Base-by-base conservation (phyloP, 2,329 filamentous ascomycete species). In the Chrysosporium keratinophilum region DNA sequence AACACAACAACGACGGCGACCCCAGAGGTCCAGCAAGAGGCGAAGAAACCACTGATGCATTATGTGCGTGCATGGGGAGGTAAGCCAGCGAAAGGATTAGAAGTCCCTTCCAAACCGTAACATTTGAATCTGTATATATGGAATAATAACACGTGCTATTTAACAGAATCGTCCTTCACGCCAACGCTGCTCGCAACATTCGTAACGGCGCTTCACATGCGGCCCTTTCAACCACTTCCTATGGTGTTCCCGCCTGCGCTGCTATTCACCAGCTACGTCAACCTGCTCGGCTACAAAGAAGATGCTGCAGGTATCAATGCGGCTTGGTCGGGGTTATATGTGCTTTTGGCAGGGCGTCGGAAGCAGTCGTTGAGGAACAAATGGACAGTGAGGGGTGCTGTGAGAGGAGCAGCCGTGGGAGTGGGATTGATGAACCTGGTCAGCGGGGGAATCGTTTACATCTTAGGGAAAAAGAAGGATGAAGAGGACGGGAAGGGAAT, bases 161-260 rank as follows among this genome's bases (percentile, higher is more conserved):
- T n/a, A 28, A 23, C 62, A 85, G 82, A 82, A 68, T 81, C 78
- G 56, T 76, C 82, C 7, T 76, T 86, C 33, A 80, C 83, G 1
- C 78, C 83, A 20, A 82, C 79, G 10, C 67, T 83, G 11, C 77
- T 84, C 42, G 83, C 83, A 54, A 83, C 82, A 7, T 72, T 86
- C 42, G 78, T 85, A 60, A 78, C 81, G 40, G 80, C 82, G 10
- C 80, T 85, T 61, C 79, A 85, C 70, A 72, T 78, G 42, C 79
- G 80, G n/a, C 83, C 83, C 6, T 81, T 83, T 67, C 81, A 83
- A 64, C 64, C 74, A 5, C 71, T 86, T 0, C 83, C 83, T 3
- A 82, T 86, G 77, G 67, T 83, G 58, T 85, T 86, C 64, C 78
- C 82, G 3, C 82, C 82, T 1, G 71, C 83, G 54, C 74, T 86